phyloP scores from a whole-genome alignment of 768 basidiomycete genomes.

The Leccinum ochraceum region DNA sequence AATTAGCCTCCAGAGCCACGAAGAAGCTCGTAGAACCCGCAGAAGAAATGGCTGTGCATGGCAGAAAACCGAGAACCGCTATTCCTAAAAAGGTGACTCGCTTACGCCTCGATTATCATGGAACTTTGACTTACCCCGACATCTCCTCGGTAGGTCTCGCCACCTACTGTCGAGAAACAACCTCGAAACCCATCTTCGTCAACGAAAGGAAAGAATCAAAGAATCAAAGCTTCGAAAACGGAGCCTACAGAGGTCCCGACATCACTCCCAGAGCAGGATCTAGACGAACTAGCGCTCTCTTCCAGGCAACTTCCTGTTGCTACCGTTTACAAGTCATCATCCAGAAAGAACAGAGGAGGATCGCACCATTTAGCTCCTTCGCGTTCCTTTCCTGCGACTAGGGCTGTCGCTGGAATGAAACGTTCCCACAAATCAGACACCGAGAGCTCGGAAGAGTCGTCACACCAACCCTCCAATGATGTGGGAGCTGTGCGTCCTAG shows the following conservation, averaged over 20 bases:
- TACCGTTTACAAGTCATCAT: not conserved
- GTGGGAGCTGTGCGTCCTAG: constrained; percentile 21
- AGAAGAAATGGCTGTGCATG: not conserved
- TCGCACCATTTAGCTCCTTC: constrained; percentile 5
- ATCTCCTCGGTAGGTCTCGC: constrained; percentile 6
- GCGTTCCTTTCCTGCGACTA: constrained; percentile 5
- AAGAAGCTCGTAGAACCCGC: constrained; percentile 6
- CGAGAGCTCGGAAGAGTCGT: constrained; percentile 23
- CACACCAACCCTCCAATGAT: constrained; percentile 28
- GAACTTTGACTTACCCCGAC: not conserved
- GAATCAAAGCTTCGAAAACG: constrained; percentile 14
- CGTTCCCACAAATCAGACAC: constrained; percentile 27
- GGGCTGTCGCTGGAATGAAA: constrained; percentile 21
- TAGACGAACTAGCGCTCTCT: constrained; percentile 15
- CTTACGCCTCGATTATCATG: not conserved
- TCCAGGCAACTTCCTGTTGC: constrained; percentile 10
- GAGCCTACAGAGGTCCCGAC: constrained; percentile 51
- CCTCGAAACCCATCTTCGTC: constrained; percentile 11
- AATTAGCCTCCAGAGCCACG: constrained; percentile 22
- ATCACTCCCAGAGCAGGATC: constrained; percentile 59
- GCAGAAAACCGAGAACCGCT: constrained; percentile 9
- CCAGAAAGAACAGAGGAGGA: constrained; percentile 9
- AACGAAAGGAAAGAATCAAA: constrained; percentile 13
- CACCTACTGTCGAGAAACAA: constrained; percentile 5
- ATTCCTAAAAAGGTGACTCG: constrained; percentile 20